Evolutionary conservation across 1,284 basidiomycete genomes (phyloP), one percentile per base, ranked within the genome.

Genomic region (Ceratobasidium sp.): DNA sequence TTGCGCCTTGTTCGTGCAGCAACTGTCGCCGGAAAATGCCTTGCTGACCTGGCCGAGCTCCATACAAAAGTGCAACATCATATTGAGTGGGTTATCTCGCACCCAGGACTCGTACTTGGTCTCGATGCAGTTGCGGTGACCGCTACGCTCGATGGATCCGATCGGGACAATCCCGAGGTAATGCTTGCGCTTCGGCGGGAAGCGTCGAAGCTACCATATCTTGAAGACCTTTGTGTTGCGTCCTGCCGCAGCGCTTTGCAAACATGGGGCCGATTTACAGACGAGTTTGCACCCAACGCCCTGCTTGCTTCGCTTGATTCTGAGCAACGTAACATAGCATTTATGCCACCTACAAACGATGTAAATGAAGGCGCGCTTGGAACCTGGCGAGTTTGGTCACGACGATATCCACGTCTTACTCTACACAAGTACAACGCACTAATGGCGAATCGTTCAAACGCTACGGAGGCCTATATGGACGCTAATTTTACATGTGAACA

Each of bases 311-410:
- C 8, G 2, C 32, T 73, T 18, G n/a, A 75, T 32, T 53, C 64
- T 41, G 77, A 76, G 39, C 78, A 82, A 58, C 76, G 75, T 23
- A 65, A 76, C 0, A 46, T 72, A 3, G 79, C 77, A 26, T 81
- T 76, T 76, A 78, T 81, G 73, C 77, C 77, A 30, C 64, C 79
- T 12, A 82, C 81, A 50, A 83, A 82, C 74, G 79, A 82, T 75
- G 73, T 67, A 3, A 82, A 81, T 72, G 79, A 82, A 71, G 80
- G 80, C 3, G 76, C 77, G 6, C 76, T 82, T 3, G 79, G 80
- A 3, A 69, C 50, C 21, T 69, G 32, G 21, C 52, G 50, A 6
- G 62, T 65, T 65, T 65, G 62, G 62, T 34, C 62, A 36, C 45
- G 62, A n/a, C 16, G 30, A 23, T 65, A 34, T 34, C 46, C 62